These are phyloP conservation scores for Microcyclospora pomicola DNA, from an alignment of 2,329 filamentous ascomycete species.

Conservation along the genomic window DNA sequence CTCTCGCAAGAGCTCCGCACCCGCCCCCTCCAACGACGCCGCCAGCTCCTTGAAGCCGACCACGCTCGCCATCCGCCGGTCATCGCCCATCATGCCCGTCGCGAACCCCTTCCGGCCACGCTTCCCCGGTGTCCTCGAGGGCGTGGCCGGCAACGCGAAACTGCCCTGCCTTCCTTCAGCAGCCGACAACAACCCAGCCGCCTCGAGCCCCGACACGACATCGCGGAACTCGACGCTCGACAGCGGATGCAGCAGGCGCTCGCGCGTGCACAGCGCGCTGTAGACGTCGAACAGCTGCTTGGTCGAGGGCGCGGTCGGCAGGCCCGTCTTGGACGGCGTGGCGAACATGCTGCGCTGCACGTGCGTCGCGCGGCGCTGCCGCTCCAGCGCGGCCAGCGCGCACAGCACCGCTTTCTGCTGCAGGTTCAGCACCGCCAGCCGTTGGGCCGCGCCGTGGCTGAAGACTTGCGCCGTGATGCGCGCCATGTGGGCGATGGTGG, in stretches of 20 bases:
- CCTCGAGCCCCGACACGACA: constrained; percentile 79
- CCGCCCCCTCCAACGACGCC: constrained; percentile 21
- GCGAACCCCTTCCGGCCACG: constrained; percentile 27
- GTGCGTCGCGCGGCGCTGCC: constrained; percentile 43
- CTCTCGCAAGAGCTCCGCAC: constrained; percentile 23
- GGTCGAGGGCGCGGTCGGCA: constrained; percentile 54
- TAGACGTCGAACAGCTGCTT: constrained; percentile 79
- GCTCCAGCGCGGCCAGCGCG: constrained; percentile 75
- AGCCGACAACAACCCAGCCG: constrained; percentile 62
- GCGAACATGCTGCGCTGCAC: constrained; percentile 17
- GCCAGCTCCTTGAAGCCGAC: constrained; percentile 23
- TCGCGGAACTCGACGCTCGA: constrained; percentile 89
- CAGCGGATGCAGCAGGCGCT: constrained; percentile 79
- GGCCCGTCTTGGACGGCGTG: constrained; percentile 30
- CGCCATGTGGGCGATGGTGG: constrained; percentile 80
- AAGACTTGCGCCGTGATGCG: constrained; percentile 82
- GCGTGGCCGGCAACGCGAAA: constrained; percentile 45
- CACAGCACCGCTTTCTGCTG: constrained; percentile 95
- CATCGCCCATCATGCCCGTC: constrained; percentile 43
- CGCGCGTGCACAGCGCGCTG: constrained; percentile 64
- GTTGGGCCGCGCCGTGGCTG: constrained; percentile 72
- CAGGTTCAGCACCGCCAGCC: constrained; percentile 76
- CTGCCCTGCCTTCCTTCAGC: constrained; percentile 58
- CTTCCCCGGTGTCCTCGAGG: constrained; percentile 54
- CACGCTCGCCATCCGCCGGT: constrained; percentile 31